Base-by-base conservation (phyloP, 495 filamentous ascomycete genomes). In the Penicillium macrosclerotiorum region DNA sequence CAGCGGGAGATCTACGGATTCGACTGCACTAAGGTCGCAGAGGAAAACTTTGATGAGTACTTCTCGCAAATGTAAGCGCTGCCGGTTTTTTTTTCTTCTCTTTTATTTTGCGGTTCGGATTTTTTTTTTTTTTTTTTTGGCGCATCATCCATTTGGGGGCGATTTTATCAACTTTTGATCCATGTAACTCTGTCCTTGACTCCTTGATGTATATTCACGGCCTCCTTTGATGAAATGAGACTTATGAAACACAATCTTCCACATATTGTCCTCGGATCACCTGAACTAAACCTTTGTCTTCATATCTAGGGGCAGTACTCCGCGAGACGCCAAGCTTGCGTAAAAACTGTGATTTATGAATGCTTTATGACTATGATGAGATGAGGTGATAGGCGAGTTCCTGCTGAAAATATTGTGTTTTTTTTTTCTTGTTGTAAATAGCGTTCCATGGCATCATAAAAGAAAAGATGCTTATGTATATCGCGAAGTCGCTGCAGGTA, bases 1-100 rank as follows among this genome's bases (percentile, higher is more conserved):
- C 86, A 89, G 70, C 76, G 78, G 58, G 78, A 83, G 76, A 86
- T 90, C 54, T 89, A 88, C 63, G 82, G 84, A 16, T 69, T 80
- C 55, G 85, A 90, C 66, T 80, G 80, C 46, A 74, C 82, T 34
- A 69, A 77, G 64, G 78, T 79, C 30, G 74, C 83, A 3, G 62
- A 72, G 46, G 78, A 84, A 48, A 65, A 63, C 50, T 89, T 86
- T 65, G 76, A 79, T 18, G 72, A 77, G 67, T 54, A 82, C 37
- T 84, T 76, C 55, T 68, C 64, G n/a, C 43, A 55, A 27, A 51
- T 63, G 64, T 68, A 65, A 61, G 56, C 57, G 50, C 36, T 41
- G n/a, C n/a, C 5, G 14, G 42, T 26, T 24, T 37, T 51, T 31
- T 47, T 9, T 37, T 46, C 22, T 27, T 39, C 36, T 42, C 34